Evolutionary conservation across 208 protist genomes (phyloP).

Genomic region (Crithidia bombi): DNA sequence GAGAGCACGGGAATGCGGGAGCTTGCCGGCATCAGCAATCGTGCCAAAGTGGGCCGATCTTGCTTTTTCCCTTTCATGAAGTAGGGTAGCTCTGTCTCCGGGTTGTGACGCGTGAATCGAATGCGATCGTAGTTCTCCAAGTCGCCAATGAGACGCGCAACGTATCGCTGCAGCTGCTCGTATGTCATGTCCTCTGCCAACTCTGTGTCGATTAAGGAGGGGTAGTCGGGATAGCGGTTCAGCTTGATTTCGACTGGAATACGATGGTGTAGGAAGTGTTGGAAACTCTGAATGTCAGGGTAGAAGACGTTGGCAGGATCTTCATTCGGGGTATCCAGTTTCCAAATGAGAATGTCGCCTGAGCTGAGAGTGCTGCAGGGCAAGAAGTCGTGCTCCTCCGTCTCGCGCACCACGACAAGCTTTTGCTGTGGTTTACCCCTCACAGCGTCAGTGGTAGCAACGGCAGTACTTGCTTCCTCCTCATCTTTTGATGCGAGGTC

Average conservation of each 20-base stretch:
- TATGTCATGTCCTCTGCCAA: constrained; percentile 87
- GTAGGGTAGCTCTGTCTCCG: constrained; percentile 82
- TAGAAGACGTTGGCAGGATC: constrained; percentile 78
- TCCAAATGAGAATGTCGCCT: constrained; percentile 74
- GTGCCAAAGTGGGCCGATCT: constrained; percentile 66
- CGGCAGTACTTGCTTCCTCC: constrained; percentile 4
- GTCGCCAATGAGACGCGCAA: constrained; percentile 72
- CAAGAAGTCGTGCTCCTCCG: constrained; percentile 48
- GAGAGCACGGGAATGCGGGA: constrained; percentile 45
- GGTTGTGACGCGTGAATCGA: constrained; percentile 89
- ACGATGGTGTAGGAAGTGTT: constrained; percentile 73
- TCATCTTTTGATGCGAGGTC: constrained; percentile 31
- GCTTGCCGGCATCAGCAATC: constrained; percentile 74
- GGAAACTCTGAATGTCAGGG: constrained; percentile 77
- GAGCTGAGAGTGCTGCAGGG: constrained; percentile 51
- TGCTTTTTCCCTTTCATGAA: constrained; percentile 87
- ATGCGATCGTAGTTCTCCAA: constrained; percentile 78
- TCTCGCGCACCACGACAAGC: constrained; percentile 54
- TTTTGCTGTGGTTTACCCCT: constrained; percentile 29
- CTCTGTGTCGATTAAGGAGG: constrained; percentile 67
- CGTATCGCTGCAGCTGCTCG: constrained; percentile 89
- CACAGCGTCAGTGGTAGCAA: not conserved
- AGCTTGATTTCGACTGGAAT: constrained; percentile 81
- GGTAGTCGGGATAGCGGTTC: constrained; percentile 69
- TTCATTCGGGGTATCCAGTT: constrained; percentile 48